Evolutionary conservation across 139 green algal genomes (phyloP), one percentile per base, ranked within the genome.

Genomic region (Coelastrella sp.): DNA sequence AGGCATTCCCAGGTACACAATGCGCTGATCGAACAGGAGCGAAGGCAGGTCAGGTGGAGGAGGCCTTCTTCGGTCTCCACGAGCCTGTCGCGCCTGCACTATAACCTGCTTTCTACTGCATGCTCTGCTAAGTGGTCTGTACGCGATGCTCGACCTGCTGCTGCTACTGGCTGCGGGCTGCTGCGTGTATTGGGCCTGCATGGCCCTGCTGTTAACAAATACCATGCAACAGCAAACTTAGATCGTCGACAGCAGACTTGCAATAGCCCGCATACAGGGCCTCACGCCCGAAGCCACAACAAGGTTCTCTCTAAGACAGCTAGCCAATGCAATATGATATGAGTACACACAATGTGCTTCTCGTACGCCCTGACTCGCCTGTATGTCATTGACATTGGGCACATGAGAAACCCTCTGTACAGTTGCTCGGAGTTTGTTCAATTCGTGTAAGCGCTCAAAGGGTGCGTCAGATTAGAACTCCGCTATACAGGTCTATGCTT

Each of bases 1-100:
- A 76, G 98, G 98, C 98, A 99, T 99, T 82, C 98, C 98, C n/a
- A 99, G 91, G 94, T 99, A 99, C 12, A 96, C 95, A 89, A 99
- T 99, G 27, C 98, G 95, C 78, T 95, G 94, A 92, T 99, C 96
- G 49, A 99, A 96, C 75, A 99, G 96, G 70, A 99, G 91, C 0
- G 97, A 99, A 0, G 98, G 98, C 79, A 99, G 94, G 93, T 99
- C 98, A 7, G 98, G 98, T 7, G 98, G 98, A n/a, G 96, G 96
- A 17, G 94, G 94, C 66, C 93, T 91, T 15, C 93, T 63, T 57
- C 93, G 83, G 49, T 94, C 93, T 78, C 92, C 92, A 12, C 89
- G 82, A 25, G 89, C 68, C 58, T 76, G 24, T 6, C 93, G 63
- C 0, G 93, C 93, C 58, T 92, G 79, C 4, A 92, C 89, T 24